phyloP scores from a whole-genome alignment of 2,329 filamentous ascomycete species.

The Didymosphaeria variabile region DNA sequence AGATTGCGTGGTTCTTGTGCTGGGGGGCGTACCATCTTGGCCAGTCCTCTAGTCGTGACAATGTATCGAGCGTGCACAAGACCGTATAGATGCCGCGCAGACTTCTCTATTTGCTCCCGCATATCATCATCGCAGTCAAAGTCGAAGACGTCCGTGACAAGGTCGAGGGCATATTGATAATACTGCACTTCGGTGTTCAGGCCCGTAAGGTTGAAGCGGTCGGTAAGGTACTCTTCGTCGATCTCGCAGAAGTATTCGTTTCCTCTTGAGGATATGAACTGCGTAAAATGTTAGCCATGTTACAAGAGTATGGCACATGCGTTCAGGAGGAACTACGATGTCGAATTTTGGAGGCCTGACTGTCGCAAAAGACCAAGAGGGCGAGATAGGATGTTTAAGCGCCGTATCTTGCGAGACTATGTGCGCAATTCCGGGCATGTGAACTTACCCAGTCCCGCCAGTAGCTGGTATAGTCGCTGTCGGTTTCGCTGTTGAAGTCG shows the following conservation, averaged over 20 bases:
- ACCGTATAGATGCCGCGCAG: conserved; percentile 92
- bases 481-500: conserved; percentile 96
- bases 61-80: conserved; percentile 97
- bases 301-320: background rate
- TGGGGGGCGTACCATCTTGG: conserved; percentile 81
- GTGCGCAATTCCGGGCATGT: conserved; percentile 2
- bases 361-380: background rate
- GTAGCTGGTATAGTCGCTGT: conserved; percentile 99
- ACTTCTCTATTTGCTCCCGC: conserved; percentile 97
- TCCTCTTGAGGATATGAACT: conserved; percentile 98
- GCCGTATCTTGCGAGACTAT: conserved; percentile 14
- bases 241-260: conserved; percentile 99
- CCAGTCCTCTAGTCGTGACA: conserved; percentile 89
- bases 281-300: conserved; percentile 11
- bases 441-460: conserved; percentile 97
- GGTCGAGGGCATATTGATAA: conserved; percentile 97
- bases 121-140: conserved; percentile 99
- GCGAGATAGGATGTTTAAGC: background rate
- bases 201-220: conserved; percentile 97
- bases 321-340: conserved; percentile 3
- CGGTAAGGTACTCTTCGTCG: conserved; percentile 97
- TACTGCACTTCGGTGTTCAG: conserved; percentile 98
- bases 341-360: no score
- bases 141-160: conserved; percentile 98
- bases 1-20: background rate